These are phyloP conservation scores for Xerophyta viscosa DNA, from an alignment of 106 monocot species.

Conservation along the genomic window DNA sequence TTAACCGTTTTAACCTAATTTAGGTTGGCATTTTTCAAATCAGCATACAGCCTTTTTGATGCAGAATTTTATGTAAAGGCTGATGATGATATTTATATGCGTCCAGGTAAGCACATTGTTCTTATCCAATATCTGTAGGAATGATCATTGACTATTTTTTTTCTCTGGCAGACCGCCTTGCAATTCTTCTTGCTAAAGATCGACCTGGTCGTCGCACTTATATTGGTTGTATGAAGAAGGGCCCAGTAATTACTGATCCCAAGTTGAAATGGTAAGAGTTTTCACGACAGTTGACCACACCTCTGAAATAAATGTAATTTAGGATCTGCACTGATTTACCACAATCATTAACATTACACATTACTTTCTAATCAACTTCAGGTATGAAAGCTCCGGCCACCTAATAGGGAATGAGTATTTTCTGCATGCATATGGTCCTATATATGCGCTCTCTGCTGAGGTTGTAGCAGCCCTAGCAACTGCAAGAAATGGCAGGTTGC, in stretches of 20 bases:
- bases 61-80: slow-evolving; percentile 94
- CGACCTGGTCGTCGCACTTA: slow-evolving; percentile 64
- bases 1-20: slow-evolving; percentile 6
- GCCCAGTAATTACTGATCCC: slow-evolving; percentile 87
- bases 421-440: slow-evolving; percentile 94
- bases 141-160: too few species aligned
- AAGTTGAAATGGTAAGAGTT: slow-evolving; percentile 92
- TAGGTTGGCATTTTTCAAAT: slow-evolving; percentile 96
- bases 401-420: slow-evolving; percentile 89
- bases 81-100: slow-evolving; percentile 94
- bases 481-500: slow-evolving; percentile 68
- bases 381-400: slow-evolving; percentile 69
- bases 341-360: too few species aligned
- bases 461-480: slow-evolving; percentile 71
- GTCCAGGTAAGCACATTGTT: too few species aligned
- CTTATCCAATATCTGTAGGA: too few species aligned
- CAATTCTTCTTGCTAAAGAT: slow-evolving; percentile 75
- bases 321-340: too few species aligned
- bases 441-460: slow-evolving; percentile 87
- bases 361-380: slow-evolving; percentile 7
- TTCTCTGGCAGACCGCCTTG: slow-evolving; percentile 87
- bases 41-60: slow-evolving; percentile 90
- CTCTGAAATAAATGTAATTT: too few species aligned
- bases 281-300: too few species aligned
- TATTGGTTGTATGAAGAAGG: slow-evolving; percentile 98